Base-by-base conservation (phyloP, 441 rosid species). In the Isatis lusitanica region DNA sequence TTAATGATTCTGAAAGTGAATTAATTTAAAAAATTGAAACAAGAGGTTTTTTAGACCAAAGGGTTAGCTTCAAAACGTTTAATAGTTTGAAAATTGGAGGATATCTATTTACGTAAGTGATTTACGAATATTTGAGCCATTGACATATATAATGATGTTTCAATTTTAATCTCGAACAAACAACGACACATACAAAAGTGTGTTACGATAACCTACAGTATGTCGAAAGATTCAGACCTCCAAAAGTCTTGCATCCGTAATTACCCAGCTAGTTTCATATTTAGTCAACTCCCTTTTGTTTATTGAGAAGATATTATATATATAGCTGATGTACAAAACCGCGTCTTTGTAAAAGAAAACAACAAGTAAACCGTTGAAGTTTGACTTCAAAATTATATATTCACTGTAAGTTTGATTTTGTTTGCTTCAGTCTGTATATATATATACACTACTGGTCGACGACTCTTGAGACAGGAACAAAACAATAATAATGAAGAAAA, bases 401-500 rank as follows among this genome's bases (percentile, higher is more conserved):
- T 30, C 38, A 53, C 64, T 21, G 7, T 5, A 9, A 2, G 43
- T 30, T 72, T 17, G 38, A 21, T 53, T 18, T 53, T 53, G 36
- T 52, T 55, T 13, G 36, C 69, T 13, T 18, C 0, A 51, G 30
- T 61, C 42, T 71, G 15, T 71, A 52, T 21, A 21, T 21, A 21
- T 72, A 40, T 52, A 42, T 18, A 42, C 6, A 42, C 17, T 44
- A 9, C 17, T 33, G 7, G 30, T 70, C 31, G 40, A 42, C 24
- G 55, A 59, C 2, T 43, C 6, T 1, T 30, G 26, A 53, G 53
- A 18, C 47, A 53, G 31, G n/a, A 73, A 55, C 40, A 56, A 30
- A 46, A 44, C 56, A 21, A 24, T 55, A n/a, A 35, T 3, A 51
- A 62, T 50, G 68, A 71, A 51, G 52, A 60, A 57, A 59, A 21